phyloP scores from a whole-genome alignment of 2,329 filamentous ascomycete genomes.

The Pyricularia pennisetigena region DNA sequence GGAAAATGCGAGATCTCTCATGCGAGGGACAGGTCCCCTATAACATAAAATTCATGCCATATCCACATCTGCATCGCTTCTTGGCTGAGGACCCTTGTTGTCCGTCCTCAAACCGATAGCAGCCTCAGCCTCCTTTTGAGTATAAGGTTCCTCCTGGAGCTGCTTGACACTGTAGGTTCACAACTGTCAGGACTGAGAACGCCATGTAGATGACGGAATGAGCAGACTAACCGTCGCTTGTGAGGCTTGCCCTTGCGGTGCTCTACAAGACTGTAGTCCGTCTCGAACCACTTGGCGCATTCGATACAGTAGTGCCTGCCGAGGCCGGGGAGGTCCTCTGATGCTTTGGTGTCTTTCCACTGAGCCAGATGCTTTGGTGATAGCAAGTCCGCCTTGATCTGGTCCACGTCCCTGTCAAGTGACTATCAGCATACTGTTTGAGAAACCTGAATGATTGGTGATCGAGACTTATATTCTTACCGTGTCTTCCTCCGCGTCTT shows the following conservation, averaged over 20 bases:
- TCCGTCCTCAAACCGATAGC: constrained; percentile 43
- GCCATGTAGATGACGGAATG: not conserved
- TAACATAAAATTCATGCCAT: constrained; percentile 8
- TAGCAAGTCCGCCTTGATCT: constrained; percentile 74
- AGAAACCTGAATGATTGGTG: not conserved
- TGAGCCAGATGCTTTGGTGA: constrained; percentile 71
- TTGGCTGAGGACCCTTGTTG: constrained; percentile 3
- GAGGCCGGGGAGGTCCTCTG: constrained; percentile 80
- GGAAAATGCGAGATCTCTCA: not conserved
- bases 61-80: not conserved
- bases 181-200: constrained; percentile 10
- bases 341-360: constrained; percentile 67
- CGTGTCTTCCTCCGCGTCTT: constrained; percentile 67
- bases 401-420: constrained; percentile 72
- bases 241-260: constrained; percentile 88
- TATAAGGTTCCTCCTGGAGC: constrained; percentile 75
- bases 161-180: constrained; percentile 57
- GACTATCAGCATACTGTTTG: not conserved
- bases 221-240: constrained; percentile 61
- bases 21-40: not conserved
- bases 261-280: constrained; percentile 60
- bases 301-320: constrained; percentile 83
- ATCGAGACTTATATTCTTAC: constrained; percentile 26
- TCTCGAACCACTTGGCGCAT: constrained; percentile 96
- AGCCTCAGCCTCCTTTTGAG: constrained; percentile 76